Evolutionary conservation across 2,329 filamentous ascomycete species (phyloP), one percentile per base, ranked within the genome.

Genomic region (Fusarium globosum): DNA sequence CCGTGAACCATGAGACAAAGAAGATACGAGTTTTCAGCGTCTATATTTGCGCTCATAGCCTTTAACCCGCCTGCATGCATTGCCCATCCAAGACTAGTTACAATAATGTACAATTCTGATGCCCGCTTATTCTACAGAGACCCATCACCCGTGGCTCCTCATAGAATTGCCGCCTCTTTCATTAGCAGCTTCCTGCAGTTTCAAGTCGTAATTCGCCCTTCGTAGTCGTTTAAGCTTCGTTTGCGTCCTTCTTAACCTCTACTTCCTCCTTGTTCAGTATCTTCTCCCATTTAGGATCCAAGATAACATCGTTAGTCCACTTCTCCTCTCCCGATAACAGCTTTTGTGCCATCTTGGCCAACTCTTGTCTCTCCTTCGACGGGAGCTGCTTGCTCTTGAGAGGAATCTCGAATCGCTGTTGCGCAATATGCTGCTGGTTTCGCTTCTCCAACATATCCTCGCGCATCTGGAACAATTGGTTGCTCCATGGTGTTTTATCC

Each of bases 301-400:
- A 68, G 48, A 80, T 69, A 56, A 83, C 81, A 48, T 83, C 80
- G 68, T 86, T 87, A 45, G 80, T 85, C 93, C 93, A 95, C 71
- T 85, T 85, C 76, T 87, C 84, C 80, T 89, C 86, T 26, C 91
- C 90, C 56, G 85, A 82, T 72, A 93, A 81, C 76, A 95, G 79
- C 76, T 86, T 85, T 83, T 88, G 86, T 23, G 93, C 93, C 82
- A 93, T 83, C 79, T 88, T 85, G 30, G 92, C 91, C 82, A 93
- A 74, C 66, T 83, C 78, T 76, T 85, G 79, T 46, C 85, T 82
- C 65, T 85, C 82, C 71, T 80, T 79, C 61, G 84, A 80, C 73
- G 82, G 78, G 51, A 83, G 82, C 78, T 82, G 79, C 72, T 82
- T 81, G 76, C 88, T 84, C 63, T 82, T 81, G 61, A 85, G 71